Percentiles rank a stretch among this genome's conserved stretches.
Evolutionary conservation across 306 rosid genomes (phyloP).

Genomic region (Quercus parvula): DNA sequence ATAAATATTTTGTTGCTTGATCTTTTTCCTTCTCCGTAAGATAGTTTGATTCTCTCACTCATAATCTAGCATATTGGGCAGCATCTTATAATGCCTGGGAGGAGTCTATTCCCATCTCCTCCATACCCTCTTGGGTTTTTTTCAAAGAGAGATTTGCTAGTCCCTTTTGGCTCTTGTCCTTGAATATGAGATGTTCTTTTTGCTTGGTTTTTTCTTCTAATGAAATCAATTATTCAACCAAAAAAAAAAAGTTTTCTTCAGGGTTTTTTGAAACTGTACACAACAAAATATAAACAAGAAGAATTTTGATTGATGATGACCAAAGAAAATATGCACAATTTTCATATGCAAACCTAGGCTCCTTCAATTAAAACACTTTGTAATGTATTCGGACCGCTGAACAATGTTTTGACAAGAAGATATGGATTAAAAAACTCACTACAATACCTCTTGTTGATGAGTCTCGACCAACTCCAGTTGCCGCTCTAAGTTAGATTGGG

Average conservation of each 20-base stretch:
- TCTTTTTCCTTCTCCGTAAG: no score
- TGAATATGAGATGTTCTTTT: no score
- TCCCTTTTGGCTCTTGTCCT: no score
- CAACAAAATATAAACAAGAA: not conserved
- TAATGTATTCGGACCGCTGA: not conserved
- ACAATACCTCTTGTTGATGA: conserved; percentile 90
- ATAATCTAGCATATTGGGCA: no score
- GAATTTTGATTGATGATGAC: not conserved
- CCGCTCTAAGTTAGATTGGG: conserved; percentile 83
- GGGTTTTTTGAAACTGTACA: not conserved
- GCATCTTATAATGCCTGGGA: no score
- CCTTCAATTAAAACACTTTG: not conserved
- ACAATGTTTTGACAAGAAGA: not conserved
- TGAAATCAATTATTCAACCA: no score
- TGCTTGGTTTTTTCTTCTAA: no score
- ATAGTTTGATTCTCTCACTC: no score
- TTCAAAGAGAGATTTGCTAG: no score
- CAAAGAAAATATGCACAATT: not conserved
- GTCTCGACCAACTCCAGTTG: conserved; percentile 92
- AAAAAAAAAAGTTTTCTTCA: not conserved
- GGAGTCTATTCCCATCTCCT: no score
- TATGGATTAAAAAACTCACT: not conserved
- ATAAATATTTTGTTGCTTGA: no score
- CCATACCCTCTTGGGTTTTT: no score
- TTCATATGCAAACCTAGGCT: not conserved